Percentiles rank a stretch among this genome's conserved stretches.
These are phyloP conservation scores for Aegle marmelos DNA, from an alignment of 345 rosid genomes.

Conservation along the genomic window DNA sequence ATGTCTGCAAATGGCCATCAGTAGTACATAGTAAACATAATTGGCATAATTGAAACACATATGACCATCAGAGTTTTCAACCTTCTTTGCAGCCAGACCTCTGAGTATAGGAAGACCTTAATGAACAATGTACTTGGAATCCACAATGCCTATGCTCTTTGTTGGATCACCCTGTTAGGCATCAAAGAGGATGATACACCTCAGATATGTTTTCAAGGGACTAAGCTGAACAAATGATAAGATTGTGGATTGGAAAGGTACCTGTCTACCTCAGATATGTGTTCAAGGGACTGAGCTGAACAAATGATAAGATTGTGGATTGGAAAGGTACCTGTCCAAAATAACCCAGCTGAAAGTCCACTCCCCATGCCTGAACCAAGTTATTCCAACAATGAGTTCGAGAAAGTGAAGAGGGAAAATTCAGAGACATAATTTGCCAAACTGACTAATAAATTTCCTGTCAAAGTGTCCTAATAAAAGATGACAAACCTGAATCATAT, in stretches of 20 bases:
- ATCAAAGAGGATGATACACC: conserved; percentile 12
- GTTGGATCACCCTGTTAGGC: conserved; percentile 66
- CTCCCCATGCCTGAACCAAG: conserved; percentile 73
- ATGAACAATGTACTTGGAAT: conserved; percentile 68
- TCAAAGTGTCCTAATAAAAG: not conserved
- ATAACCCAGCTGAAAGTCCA: conserved; percentile 75
- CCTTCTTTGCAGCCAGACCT: conserved; percentile 37
- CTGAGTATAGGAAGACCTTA: conserved; percentile 67
- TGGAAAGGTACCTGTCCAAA: conserved; percentile 61
- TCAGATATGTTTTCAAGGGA: not conserved
- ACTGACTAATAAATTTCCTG: not conserved
- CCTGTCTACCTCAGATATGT: no score
- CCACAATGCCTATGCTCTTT: conserved; percentile 70
- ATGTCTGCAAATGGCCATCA: conserved; percentile 20
- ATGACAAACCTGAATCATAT: conserved; percentile 68
- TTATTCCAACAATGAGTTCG: conserved; percentile 48
- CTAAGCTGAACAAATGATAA: not conserved
- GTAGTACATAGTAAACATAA: not conserved
- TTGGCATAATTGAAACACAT: not conserved
- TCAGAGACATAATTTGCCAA: not conserved
- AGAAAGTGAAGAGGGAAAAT: not conserved
- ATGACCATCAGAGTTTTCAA: not conserved
- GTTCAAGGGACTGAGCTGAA: not conserved
- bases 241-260: conserved; percentile 1
- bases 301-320: not conserved